Evolutionary conservation across 148 eudicot species (phyloP).

Genomic region (Pouteria glomerata): DNA sequence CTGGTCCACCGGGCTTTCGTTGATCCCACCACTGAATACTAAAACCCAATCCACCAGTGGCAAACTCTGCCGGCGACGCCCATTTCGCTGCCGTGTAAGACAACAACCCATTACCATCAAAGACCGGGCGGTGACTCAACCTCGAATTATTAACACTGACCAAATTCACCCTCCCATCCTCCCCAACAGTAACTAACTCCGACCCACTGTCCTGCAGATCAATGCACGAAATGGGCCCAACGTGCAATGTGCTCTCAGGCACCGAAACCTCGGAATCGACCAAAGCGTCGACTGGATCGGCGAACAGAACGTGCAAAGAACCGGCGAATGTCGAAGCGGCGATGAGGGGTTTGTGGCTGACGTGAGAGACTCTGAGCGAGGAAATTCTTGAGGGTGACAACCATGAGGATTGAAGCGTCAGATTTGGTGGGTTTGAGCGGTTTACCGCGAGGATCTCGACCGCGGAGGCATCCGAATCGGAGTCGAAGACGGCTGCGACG

Average conservation of each 20-base stretch:
- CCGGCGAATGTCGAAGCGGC: conserved; percentile 54
- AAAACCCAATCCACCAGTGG: conserved; percentile 78
- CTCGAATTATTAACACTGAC: conserved; percentile 32
- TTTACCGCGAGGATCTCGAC: conserved; percentile 52
- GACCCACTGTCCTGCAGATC: conserved; percentile 52
- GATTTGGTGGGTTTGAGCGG: conserved; percentile 21
- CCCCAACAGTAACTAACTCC: conserved; percentile 75
- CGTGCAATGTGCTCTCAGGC: conserved; percentile 37
- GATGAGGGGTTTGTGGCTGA: conserved; percentile 34
- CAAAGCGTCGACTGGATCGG: conserved; percentile 23
- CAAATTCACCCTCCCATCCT: conserved; percentile 85
- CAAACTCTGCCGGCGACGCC: conserved; percentile 82
- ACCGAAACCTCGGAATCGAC: conserved; percentile 20
- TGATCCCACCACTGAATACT: conserved; percentile 91
- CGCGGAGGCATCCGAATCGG: conserved; percentile 40
- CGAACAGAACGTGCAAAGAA: conserved; percentile 39
- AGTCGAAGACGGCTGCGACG: conserved; percentile 45
- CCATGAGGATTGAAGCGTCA: conserved; percentile 37
- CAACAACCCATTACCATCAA: conserved; percentile 70
- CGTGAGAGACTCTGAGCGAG: conserved; percentile 41
- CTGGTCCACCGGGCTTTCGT: conserved; percentile 68
- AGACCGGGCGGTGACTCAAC: conserved; percentile 32
- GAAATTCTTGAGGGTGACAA: conserved; percentile 41
- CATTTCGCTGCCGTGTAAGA: conserved; percentile 57
- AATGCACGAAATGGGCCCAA: conserved; percentile 47